These are phyloP conservation scores for Alopecurus myosuroides DNA, from an alignment of 176 grass and related monocot genomes.

Conservation along the genomic window DNA sequence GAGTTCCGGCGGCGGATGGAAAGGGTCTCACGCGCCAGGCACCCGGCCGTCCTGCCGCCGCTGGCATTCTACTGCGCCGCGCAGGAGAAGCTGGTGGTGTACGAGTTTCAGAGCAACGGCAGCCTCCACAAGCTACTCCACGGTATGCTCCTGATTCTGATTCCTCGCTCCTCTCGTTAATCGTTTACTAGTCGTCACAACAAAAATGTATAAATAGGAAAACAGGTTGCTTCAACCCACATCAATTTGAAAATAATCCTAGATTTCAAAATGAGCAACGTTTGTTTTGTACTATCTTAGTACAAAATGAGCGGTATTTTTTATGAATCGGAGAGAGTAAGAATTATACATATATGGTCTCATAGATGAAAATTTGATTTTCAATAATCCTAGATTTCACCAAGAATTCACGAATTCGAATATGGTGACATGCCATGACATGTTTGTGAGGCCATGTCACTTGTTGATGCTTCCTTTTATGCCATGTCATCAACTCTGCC, in stretches of 20 bases:
- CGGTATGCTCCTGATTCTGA: conserved; percentile 8
- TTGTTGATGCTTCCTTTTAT: too few relatives aligned
- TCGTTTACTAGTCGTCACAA: background rate
- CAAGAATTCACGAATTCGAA: background rate
- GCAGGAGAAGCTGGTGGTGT: conserved; percentile 76
- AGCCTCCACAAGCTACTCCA: conserved; percentile 55
- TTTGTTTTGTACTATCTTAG: too few relatives aligned
- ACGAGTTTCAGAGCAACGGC: conserved; percentile 52
- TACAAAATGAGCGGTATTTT: too few relatives aligned
- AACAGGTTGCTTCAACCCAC: background rate
- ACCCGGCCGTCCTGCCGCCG: conserved; percentile 47
- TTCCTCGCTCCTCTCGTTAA: background rate
- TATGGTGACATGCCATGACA: background rate
- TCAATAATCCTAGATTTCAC: background rate
- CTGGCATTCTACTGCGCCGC: conserved; percentile 61
- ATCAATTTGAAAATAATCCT: background rate
- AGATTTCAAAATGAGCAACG: too few relatives aligned
- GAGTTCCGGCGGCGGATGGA: conserved; percentile 58
- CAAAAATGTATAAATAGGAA: too few relatives aligned
- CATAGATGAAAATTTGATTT: background rate
- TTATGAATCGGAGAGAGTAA: too few relatives aligned
- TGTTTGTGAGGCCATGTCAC: background rate
- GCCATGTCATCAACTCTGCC: too few relatives aligned
- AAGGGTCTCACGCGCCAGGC: conserved; percentile 28
- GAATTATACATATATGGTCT: too few relatives aligned